Conservation (phyloP, 2,329 filamentous ascomycete species). For the Myriangium duriaei region DNA sequence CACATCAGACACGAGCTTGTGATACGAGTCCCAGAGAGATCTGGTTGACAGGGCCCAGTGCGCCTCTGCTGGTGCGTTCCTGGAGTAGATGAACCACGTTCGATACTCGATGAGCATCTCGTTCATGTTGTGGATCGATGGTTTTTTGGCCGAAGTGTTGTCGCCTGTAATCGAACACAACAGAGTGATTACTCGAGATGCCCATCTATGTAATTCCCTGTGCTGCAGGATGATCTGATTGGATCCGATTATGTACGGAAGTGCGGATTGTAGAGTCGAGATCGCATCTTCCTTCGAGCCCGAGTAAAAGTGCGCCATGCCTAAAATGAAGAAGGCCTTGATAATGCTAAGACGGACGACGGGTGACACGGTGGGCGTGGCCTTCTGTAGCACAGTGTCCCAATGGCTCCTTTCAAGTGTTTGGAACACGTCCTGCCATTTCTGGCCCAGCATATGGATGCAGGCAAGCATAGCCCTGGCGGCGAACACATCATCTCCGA, state of each 20-base stretch:
- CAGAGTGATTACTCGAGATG: constrained; percentile 19
- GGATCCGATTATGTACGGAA: not conserved
- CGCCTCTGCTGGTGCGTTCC: constrained; percentile 31
- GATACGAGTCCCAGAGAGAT: constrained; percentile 76
- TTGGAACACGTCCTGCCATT: constrained; percentile 18
- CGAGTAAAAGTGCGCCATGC: constrained; percentile 18
- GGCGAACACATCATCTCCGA: constrained; percentile 53
- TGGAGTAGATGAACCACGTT: constrained; percentile 1
- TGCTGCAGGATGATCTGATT: constrained; percentile 1
- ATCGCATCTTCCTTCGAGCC: constrained; percentile 10
- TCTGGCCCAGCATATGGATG: constrained; percentile 66
- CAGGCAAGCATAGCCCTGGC: constrained; percentile 73
- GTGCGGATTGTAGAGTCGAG: constrained; percentile 1
- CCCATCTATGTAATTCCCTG: constrained; percentile 21
- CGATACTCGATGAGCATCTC: constrained; percentile 21
- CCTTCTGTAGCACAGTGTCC: constrained; percentile 1
- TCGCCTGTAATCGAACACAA: constrained; percentile 14
- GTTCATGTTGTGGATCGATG: constrained; percentile 16
- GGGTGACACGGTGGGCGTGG: constrained; percentile 2
- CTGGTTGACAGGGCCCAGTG: constrained; percentile 35
- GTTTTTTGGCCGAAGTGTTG: not conserved
- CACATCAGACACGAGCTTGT: constrained; percentile 63
- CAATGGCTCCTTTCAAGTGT: constrained; percentile 8
- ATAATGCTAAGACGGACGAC: constrained; percentile 11
- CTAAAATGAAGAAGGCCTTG: constrained; percentile 20